Base-by-base conservation (phyloP, 768 basidiomycete species). In the Serpula lacrymans region DNA sequence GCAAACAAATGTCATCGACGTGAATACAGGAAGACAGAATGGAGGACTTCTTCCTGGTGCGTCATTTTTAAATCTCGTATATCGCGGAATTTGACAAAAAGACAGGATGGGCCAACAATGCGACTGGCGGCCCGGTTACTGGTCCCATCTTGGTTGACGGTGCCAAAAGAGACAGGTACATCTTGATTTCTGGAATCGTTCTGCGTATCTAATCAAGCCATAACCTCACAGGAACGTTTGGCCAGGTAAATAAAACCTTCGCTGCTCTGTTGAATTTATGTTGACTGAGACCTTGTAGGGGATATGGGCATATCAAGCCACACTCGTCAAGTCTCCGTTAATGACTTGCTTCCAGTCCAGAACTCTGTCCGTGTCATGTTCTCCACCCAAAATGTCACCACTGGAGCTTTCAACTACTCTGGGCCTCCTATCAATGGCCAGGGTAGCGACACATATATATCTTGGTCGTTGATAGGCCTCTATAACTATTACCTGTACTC, bases 231-330 rank as follows among this genome's bases (percentile, higher is more conserved):
- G 22, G 12, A 37, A 22, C 9, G 14, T 34, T 16, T 38, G 42
- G 35, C 14, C 22, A 18, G 34, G 23, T 26, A 35, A 33, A 8
- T 3, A 11, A 5, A 9, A 26, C 29, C 10, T 4, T 17, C 22
- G 6, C 18, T 35, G 34, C 22, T 12, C 14, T 17, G 14, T 16
- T 16, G 3, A 8, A 6, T 23, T 13, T 6, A 14, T 9, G 16
- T 9, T 22, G 12, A 21, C 21, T 6, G 25, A 13, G 11, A 25
- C 24, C 12, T 13, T 32, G 11, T 36, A 60, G 64, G 66, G 21
- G 69, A 71, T 42, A 68, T 69, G 62, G 67, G 68, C 1, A 70
- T 70, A 18, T 69, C 69, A 1, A 57, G 60, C 10, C 67, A 67
- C 33, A 68, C 67, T 52, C 14, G 63, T 58, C 48, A 67, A 63